Conservation (phyloP, 768 basidiomycete genomes). For the Kwoniella dendrophila region DNA sequence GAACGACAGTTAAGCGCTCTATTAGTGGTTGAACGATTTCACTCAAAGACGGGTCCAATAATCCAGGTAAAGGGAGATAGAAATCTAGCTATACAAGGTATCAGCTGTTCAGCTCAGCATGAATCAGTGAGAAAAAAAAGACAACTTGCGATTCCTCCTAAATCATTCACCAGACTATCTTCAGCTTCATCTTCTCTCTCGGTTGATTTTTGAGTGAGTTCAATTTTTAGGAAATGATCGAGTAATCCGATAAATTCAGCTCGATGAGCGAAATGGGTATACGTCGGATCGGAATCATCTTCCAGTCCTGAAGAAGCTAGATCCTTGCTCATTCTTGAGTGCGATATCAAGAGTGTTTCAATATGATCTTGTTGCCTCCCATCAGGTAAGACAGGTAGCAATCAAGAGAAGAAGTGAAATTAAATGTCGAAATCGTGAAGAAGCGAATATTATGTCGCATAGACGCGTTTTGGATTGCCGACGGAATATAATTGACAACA, state of each 20-base stretch:
- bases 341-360: no score
- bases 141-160: constrained; percentile 53
- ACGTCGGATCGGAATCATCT: constrained; percentile 50
- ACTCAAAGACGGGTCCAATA: constrained; percentile 87
- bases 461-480: no score
- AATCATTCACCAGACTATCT: constrained; percentile 34
- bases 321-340: not conserved
- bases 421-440: no score
- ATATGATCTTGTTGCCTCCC: no score
- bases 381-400: no score
- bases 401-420: no score
- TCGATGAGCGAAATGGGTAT: constrained; percentile 53
- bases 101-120: not conserved
- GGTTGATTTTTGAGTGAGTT: constrained; percentile 61
- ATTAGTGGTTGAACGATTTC: constrained; percentile 75
- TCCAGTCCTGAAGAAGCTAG: constrained; percentile 21
- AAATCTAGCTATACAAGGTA: constrained; percentile 66
- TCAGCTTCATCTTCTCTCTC: constrained; percentile 59
- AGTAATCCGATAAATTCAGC: constrained; percentile 66
- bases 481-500: no score
- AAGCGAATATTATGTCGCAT: no score
- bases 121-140: not conserved
- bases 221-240: constrained; percentile 60
- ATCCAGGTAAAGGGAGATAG: constrained; percentile 90
- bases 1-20: constrained; percentile 58